Evolutionary conservation across 768 basidiomycete species (phyloP).

Genomic region (Amylocystis lapponica): DNA sequence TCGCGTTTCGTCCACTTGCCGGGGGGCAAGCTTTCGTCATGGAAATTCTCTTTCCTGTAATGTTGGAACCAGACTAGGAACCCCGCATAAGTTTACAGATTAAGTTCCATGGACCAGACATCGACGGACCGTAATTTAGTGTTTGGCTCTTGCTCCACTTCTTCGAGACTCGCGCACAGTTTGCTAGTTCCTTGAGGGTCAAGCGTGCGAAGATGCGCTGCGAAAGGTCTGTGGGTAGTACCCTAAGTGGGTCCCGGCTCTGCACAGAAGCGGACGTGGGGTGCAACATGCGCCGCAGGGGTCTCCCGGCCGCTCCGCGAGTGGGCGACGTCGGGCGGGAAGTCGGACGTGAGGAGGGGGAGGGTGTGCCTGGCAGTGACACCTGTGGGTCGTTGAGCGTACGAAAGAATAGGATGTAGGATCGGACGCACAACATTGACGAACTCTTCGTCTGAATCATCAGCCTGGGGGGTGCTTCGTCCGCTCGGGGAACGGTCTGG

Average conservation of each 20-base stretch:
- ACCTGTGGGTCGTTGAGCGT: constrained; percentile 34
- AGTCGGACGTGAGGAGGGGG: constrained; percentile 41
- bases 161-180: constrained; percentile 74
- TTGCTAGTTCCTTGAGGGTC: constrained; percentile 58
- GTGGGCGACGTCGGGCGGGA: constrained; percentile 48
- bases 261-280: constrained; percentile 34
- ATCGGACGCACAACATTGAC: constrained; percentile 58
- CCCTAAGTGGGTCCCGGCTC: constrained; percentile 54
- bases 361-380: constrained; percentile 63
- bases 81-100: neutral
- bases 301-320: constrained; percentile 23
- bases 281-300: constrained; percentile 22
- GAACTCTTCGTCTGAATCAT: constrained; percentile 62
- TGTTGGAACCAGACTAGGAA: constrained; percentile 87
- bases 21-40: constrained; percentile 68
- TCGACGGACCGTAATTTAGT: constrained; percentile 73
- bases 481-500: constrained; percentile 2
- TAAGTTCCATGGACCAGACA: neutral
- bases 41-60: constrained; percentile 82
- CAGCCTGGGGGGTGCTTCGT: constrained; percentile 20
- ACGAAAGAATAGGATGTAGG: neutral
- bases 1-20: constrained; percentile 92
- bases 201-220: constrained; percentile 71
- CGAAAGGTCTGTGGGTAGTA: constrained; percentile 74
- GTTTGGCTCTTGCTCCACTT: constrained; percentile 90